Conservation (phyloP, 139 green algal species). For the Chlamydomonas schloesseri region DNA sequence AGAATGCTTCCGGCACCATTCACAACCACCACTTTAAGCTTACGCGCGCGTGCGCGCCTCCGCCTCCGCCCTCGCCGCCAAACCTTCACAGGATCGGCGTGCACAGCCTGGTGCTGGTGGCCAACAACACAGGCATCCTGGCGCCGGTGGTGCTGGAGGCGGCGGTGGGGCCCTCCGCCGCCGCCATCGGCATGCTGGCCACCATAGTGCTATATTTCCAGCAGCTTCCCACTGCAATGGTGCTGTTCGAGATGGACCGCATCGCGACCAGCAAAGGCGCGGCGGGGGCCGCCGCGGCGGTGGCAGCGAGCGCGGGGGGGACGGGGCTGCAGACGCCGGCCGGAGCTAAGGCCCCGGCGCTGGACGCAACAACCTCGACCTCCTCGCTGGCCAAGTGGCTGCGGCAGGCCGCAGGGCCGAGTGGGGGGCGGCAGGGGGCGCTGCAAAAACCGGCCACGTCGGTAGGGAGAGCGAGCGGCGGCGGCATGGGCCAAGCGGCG, state of each 20-base stretch:
- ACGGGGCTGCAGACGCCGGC: no score
- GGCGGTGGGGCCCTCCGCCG: slow-evolving; percentile 41
- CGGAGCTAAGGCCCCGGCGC: background rate
- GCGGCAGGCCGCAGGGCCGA: no score
- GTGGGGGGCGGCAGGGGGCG: no score
- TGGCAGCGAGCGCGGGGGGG: background rate
- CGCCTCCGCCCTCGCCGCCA: no score
- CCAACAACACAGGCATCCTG: slow-evolving; percentile 67
- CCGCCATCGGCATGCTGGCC: slow-evolving; percentile 54
- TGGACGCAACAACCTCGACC: no score
- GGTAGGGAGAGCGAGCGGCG: no score
- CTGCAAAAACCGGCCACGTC: no score
- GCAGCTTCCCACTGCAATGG: slow-evolving; percentile 52
- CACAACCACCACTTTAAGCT: no score
- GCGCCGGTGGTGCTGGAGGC: slow-evolving; percentile 62
- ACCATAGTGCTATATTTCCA: slow-evolving; percentile 61
- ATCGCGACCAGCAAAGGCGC: background rate
- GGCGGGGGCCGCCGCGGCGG: background rate
- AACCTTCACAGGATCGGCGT: slow-evolving; percentile 26
- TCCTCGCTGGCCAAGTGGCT: no score
- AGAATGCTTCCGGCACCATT: no score
- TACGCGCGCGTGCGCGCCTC: no score
- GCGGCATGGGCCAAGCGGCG: no score
- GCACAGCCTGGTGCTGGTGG: slow-evolving; percentile 50
- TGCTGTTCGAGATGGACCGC: slow-evolving; percentile 43